Evolutionary conservation across 495 filamentous ascomycete species (phyloP).

Genomic region (Hypoxylon fuscum): DNA sequence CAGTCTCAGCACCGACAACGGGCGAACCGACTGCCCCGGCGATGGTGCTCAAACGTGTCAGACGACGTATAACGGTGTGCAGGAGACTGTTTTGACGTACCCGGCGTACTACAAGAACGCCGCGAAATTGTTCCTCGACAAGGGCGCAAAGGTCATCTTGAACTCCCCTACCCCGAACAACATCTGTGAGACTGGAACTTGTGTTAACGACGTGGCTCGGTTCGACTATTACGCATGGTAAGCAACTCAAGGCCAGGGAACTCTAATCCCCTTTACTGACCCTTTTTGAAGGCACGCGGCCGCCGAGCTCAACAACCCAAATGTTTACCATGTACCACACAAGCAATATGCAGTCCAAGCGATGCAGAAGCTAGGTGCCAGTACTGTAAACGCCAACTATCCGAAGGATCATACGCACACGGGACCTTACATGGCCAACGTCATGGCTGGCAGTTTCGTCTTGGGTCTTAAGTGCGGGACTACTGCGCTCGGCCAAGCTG

Average conservation of each 20-base stretch:
- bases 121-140: slow-evolving; percentile 56
- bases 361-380: slow-evolving; percentile 53
- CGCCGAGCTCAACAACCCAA: slow-evolving; percentile 36
- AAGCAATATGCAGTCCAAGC: slow-evolving; percentile 62
- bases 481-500: slow-evolving; percentile 36
- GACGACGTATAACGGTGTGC: slow-evolving; percentile 55
- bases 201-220: slow-evolving; percentile 50
- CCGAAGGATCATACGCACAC: slow-evolving; percentile 71
- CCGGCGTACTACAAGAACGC: slow-evolving; percentile 66
- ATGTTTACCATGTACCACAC: slow-evolving; percentile 61
- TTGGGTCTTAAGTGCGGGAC: slow-evolving; percentile 51
- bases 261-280: slow-evolving; percentile 27
- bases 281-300: slow-evolving; percentile 44
- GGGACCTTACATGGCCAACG: slow-evolving; percentile 58
- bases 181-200: slow-evolving; percentile 63
- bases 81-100: slow-evolving; percentile 66
- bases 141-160: slow-evolving; percentile 67
- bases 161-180: slow-evolving; percentile 64
- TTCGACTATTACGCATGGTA: slow-evolving; percentile 62
- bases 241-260: slow-evolving; percentile 8
- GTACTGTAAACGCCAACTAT: slow-evolving; percentile 59
- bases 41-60: slow-evolving; percentile 65
- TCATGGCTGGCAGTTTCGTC: slow-evolving; percentile 55
- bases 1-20: slow-evolving; percentile 55
- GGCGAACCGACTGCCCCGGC: slow-evolving; percentile 65